These are phyloP conservation scores for Obelidium mucronatum DNA, from an alignment of 192 early-diverging fungal genomes.

Conservation along the genomic window DNA sequence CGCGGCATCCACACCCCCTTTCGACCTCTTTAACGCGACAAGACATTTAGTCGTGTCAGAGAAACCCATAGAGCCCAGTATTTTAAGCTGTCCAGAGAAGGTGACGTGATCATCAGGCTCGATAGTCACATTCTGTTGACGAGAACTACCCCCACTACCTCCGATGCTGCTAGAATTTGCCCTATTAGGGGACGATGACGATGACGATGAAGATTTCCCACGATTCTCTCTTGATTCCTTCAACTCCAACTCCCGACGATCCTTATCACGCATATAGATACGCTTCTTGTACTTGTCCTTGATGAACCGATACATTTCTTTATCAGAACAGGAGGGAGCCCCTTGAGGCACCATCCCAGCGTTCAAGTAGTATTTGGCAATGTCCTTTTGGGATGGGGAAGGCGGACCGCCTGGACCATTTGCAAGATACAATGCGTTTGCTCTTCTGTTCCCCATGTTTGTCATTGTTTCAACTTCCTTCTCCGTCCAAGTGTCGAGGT, in stretches of 20 bases:
- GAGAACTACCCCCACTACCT: not conserved
- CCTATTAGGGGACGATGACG: constrained; percentile 13
- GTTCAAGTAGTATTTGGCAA: not conserved
- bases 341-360: not conserved
- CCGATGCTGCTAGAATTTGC: not conserved
- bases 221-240: not conserved
- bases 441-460: constrained; percentile 46
- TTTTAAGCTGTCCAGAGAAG: constrained; percentile 42
- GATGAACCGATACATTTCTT: constrained; percentile 88
- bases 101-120: constrained; percentile 34
- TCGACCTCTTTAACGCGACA: constrained; percentile 71
- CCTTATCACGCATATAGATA: constrained; percentile 47
- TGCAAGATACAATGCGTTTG: constrained; percentile 28
- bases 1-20: constrained; percentile 78
- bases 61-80: constrained; percentile 84
- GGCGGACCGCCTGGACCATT: not conserved
- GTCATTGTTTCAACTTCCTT: constrained; percentile 77
- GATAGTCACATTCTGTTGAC: not conserved
- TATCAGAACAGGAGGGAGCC: constrained; percentile 24
- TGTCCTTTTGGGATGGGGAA: not conserved
- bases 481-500: constrained; percentile 87
- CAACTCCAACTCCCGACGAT: constrained; percentile 13
- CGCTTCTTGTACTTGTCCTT: constrained; percentile 90
- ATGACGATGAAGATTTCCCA: not conserved
- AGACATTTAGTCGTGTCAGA: constrained; percentile 70